Evolutionary conservation across 192 early-diverging fungal species (phyloP).

Genomic region (Coemansia sp.): DNA sequence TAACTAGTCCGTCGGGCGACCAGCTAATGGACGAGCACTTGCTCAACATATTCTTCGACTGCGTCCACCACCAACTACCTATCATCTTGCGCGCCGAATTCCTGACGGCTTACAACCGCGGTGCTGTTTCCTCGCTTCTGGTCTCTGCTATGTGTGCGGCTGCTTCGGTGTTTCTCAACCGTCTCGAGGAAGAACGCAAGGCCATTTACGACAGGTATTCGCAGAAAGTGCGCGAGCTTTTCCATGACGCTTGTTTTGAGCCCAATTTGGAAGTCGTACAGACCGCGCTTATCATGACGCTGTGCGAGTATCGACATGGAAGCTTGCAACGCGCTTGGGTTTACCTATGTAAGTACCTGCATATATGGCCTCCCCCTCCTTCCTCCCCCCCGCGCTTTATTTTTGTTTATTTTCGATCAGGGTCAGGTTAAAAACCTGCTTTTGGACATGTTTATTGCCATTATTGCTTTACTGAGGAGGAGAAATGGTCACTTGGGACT

Average conservation of each 20-base stretch:
- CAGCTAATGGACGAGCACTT: conserved; percentile 51
- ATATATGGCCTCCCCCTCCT: neutral
- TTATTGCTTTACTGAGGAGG: neutral
- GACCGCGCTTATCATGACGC: conserved; percentile 57
- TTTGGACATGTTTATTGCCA: neutral
- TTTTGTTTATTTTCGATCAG: neutral
- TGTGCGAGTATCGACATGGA: conserved; percentile 56
- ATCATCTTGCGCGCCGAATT: conserved; percentile 42
- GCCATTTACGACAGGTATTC: conserved; percentile 47
- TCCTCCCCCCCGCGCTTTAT: neutral
- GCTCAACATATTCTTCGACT: conserved; percentile 44
- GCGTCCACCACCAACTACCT: conserved; percentile 52
- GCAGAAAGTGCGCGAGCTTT: conserved; percentile 53
- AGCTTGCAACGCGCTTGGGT: conserved; percentile 56
- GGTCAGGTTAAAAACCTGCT: conserved; percentile 4
- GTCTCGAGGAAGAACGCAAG: conserved; percentile 53
- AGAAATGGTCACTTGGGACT: neutral
- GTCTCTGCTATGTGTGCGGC: conserved; percentile 54
- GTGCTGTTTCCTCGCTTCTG: conserved; percentile 30
- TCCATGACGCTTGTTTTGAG: conserved; percentile 56
- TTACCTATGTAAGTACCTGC: conserved; percentile 54
- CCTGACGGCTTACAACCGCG: conserved; percentile 16
- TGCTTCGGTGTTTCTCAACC: conserved; percentile 51
- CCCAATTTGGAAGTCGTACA: conserved; percentile 56
- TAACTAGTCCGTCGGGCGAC: conserved; percentile 43